phyloP scores from a whole-genome alignment of 208 protist genomes.

The Novymonas esmeraldas region DNA sequence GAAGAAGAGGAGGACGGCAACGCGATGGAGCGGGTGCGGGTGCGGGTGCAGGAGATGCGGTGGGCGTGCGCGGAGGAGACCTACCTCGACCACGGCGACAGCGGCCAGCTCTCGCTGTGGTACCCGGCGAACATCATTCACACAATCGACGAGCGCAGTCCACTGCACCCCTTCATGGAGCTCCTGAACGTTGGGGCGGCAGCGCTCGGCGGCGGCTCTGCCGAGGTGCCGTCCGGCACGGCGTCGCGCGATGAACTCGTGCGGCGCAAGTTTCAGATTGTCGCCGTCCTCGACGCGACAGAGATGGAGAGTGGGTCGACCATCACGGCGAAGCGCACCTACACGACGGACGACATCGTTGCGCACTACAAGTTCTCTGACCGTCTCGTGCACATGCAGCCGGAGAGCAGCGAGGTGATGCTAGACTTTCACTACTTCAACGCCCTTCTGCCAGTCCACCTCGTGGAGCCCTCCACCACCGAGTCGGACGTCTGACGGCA shows the following conservation, averaged over 20 bases:
- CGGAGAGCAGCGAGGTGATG: constrained; percentile 51
- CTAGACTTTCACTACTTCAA: constrained; percentile 91
- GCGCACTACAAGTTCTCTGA: constrained; percentile 79
- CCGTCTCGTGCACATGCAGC: constrained; percentile 69
- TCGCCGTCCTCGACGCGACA: constrained; percentile 79
- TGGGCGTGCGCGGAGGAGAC: constrained; percentile 76
- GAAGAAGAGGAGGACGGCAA: constrained; percentile 10
- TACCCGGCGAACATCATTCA: constrained; percentile 79
- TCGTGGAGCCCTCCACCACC: constrained; percentile 59
- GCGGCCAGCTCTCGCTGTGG: constrained; percentile 74
- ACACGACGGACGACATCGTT: constrained; percentile 73
- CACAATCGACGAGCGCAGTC: constrained; percentile 73
- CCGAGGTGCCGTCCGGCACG: constrained; percentile 13
- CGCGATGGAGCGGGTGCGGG: constrained; percentile 50
- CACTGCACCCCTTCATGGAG: constrained; percentile 71
- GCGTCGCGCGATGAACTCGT: neutral
- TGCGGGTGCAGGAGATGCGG: constrained; percentile 68
- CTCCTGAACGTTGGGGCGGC: constrained; percentile 33
- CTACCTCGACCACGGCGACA: constrained; percentile 42
- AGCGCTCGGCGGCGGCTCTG: constrained; percentile 10
- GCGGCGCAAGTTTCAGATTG: constrained; percentile 65
- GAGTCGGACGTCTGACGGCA: constrained; percentile 39
- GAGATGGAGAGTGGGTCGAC: constrained; percentile 76
- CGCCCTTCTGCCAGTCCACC: constrained; percentile 55
- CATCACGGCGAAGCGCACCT: constrained; percentile 78